phyloP scores from a whole-genome alignment of 768 basidiomycete species.

The Boletus rubroflammeus region DNA sequence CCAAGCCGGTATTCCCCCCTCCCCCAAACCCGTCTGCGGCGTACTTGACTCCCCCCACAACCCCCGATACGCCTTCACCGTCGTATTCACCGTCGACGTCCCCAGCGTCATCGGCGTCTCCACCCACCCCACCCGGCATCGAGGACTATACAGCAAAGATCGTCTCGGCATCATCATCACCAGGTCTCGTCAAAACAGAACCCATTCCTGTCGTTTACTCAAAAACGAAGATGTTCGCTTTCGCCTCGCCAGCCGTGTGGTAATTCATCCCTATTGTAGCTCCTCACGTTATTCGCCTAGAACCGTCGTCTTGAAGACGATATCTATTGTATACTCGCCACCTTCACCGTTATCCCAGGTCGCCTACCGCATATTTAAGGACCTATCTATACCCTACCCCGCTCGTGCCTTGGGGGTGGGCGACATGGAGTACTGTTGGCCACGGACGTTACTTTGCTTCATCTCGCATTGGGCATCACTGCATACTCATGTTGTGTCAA shows the following conservation, averaged over 20 bases:
- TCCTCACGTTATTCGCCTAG: constrained; percentile 22
- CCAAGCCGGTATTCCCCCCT: constrained; percentile 24
- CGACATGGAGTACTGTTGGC: constrained; percentile 23
- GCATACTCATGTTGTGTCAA: constrained; percentile 38
- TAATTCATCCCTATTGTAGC: constrained; percentile 33
- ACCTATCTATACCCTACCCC: constrained; percentile 32
- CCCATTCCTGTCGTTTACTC: constrained; percentile 30
- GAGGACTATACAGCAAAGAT: constrained; percentile 50
- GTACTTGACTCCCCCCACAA: constrained; percentile 30
- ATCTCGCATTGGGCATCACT: constrained; percentile 27
- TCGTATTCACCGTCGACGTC: constrained; percentile 51
- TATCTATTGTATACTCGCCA: constrained; percentile 22
- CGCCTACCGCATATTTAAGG: constrained; percentile 28
- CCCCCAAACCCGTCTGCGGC: constrained; percentile 12
- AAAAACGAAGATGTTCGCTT: constrained; percentile 63
- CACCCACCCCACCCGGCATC: constrained; percentile 52
- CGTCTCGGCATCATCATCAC: constrained; percentile 41
- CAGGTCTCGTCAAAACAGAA: constrained; percentile 19
- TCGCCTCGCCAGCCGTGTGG: constrained; percentile 60
- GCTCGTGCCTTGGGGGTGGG: constrained; percentile 18
- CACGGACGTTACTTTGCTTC: constrained; percentile 24
- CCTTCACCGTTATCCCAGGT: constrained; percentile 3
- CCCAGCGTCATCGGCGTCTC: constrained; percentile 59
- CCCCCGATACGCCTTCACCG: constrained; percentile 55
- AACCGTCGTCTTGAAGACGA: constrained; percentile 31